These are phyloP conservation scores for Colletotrichum sp. DNA, from an alignment of 2,329 filamentous ascomycete genomes.

Conservation along the genomic window DNA sequence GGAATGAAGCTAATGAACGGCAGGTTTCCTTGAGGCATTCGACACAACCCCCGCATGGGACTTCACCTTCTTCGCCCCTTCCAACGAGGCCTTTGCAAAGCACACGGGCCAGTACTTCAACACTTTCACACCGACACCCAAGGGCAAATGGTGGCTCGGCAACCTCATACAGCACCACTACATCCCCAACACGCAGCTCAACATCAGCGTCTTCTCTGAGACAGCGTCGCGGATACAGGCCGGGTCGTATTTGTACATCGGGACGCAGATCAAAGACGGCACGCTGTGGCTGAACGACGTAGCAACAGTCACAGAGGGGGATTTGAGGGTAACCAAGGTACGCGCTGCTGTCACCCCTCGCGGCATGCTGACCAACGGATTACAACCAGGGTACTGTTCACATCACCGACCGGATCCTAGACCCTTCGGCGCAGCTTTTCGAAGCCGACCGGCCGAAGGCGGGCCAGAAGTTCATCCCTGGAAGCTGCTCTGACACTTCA, in stretches of 20 bases:
- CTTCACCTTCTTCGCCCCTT: slow-evolving; percentile 36
- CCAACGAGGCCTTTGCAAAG: slow-evolving; percentile 30
- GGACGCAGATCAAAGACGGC: slow-evolving; percentile 23
- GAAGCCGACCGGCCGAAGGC: slow-evolving; percentile 26
- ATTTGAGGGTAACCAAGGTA: slow-evolving; percentile 1
- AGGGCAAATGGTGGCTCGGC: slow-evolving; percentile 32
- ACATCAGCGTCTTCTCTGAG: slow-evolving; percentile 23
- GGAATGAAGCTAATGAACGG: background rate
- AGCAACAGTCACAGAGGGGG: slow-evolving; percentile 17
- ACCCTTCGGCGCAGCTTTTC: slow-evolving; percentile 29
- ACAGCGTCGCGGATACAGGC: slow-evolving; percentile 28
- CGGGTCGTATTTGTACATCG: slow-evolving; percentile 28
- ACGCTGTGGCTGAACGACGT: slow-evolving; percentile 28
- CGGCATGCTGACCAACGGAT: background rate
- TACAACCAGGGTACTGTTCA: slow-evolving; percentile 26
- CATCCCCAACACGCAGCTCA: slow-evolving; percentile 27
- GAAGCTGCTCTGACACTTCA: slow-evolving; percentile 29
- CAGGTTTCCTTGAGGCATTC: slow-evolving; percentile 33
- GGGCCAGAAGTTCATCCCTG: slow-evolving; percentile 28
- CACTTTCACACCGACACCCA: slow-evolving; percentile 28
- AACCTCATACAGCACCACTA: slow-evolving; percentile 30
- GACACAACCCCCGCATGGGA: slow-evolving; percentile 29
- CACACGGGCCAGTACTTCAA: slow-evolving; percentile 31
- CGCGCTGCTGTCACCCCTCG: background rate
- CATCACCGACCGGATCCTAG: slow-evolving; percentile 28